Conservation (phyloP, 1,284 basidiomycete species). For the Boletus hoseneyae region DNA sequence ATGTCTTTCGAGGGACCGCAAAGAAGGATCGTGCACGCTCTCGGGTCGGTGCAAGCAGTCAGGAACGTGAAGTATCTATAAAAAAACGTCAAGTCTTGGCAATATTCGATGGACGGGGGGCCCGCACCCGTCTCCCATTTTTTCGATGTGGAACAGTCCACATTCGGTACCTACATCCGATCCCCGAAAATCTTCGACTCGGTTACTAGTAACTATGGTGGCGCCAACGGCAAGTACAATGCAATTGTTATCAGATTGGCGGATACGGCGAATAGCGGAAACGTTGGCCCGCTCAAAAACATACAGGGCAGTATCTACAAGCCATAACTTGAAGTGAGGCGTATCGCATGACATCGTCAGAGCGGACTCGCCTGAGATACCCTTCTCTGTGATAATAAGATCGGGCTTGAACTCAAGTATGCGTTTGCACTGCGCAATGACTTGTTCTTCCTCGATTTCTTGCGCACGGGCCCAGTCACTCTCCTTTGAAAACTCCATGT, state of each 20-base stretch:
- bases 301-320: slow-evolving; percentile 88
- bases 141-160: slow-evolving; percentile 94
- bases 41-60: slow-evolving; percentile 88
- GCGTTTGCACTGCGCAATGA: slow-evolving; percentile 84
- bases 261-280: slow-evolving; percentile 89
- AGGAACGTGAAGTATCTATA: slow-evolving; percentile 94
- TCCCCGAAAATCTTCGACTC: slow-evolving; percentile 92
- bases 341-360: background rate
- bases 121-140: slow-evolving; percentile 90
- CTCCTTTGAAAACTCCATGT: slow-evolving; percentile 97
- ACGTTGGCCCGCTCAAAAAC: slow-evolving; percentile 88
- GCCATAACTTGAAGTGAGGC: background rate
- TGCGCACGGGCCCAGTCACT: slow-evolving; percentile 91
- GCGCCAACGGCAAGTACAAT: slow-evolving; percentile 95
- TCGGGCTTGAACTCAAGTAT: slow-evolving; percentile 95
- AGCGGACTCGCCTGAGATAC: slow-evolving; percentile 73
- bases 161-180: slow-evolving; percentile 90
- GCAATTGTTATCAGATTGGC: slow-evolving; percentile 99
- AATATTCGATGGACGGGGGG: background rate
- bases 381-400: slow-evolving; percentile 96
- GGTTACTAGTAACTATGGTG: slow-evolving; percentile 83
- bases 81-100: background rate
- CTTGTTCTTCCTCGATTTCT: slow-evolving; percentile 97
- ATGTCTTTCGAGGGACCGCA: slow-evolving; percentile 98
- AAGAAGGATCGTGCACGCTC: slow-evolving; percentile 98